Percentiles rank a stretch among this genome's conserved stretches.
phyloP scores from a whole-genome alignment of 2,329 filamentous ascomycete genomes.

The Nemania diffusa region DNA sequence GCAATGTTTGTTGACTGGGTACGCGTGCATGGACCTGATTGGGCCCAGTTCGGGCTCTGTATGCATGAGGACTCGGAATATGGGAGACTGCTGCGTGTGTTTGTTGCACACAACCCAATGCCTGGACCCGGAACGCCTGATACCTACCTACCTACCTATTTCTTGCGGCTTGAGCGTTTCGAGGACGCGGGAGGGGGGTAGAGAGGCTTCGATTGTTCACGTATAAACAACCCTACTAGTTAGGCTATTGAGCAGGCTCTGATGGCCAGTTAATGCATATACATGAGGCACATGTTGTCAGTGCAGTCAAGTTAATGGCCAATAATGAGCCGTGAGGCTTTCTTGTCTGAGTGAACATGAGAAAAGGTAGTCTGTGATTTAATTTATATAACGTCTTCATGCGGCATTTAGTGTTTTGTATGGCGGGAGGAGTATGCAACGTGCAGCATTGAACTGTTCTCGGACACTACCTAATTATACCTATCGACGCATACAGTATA shows the following conservation, averaged over 20 bases:
- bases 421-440: background rate
- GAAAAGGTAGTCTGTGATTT: slow-evolving; percentile 10
- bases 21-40: slow-evolving; percentile 34
- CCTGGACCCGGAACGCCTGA: slow-evolving; percentile 1
- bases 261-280: slow-evolving; percentile 24
- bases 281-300: slow-evolving; percentile 31
- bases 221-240: slow-evolving; percentile 10
- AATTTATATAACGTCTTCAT: slow-evolving; percentile 9
- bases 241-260: slow-evolving; percentile 11
- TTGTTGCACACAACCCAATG: slow-evolving; percentile 25
- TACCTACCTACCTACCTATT: no score
- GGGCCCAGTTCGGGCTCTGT: slow-evolving; percentile 15
- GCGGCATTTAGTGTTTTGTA: slow-evolving; percentile 33
- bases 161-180: slow-evolving; percentile 33
- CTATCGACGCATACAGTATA: background rate
- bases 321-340: slow-evolving; percentile 29
- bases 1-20: slow-evolving; percentile 34
- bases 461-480: background rate
- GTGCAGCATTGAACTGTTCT: background rate
- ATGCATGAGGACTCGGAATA: slow-evolving; percentile 19
- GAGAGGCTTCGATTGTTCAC: slow-evolving; percentile 13
- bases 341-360: slow-evolving; percentile 12
- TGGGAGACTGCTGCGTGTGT: slow-evolving; percentile 30
- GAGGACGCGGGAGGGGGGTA: slow-evolving; percentile 1
- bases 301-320: slow-evolving; percentile 20